Evolutionary conservation across 352 stramenopile genomes (phyloP), one percentile per base, ranked within the genome.

Genomic region (Pythium periplocum): DNA sequence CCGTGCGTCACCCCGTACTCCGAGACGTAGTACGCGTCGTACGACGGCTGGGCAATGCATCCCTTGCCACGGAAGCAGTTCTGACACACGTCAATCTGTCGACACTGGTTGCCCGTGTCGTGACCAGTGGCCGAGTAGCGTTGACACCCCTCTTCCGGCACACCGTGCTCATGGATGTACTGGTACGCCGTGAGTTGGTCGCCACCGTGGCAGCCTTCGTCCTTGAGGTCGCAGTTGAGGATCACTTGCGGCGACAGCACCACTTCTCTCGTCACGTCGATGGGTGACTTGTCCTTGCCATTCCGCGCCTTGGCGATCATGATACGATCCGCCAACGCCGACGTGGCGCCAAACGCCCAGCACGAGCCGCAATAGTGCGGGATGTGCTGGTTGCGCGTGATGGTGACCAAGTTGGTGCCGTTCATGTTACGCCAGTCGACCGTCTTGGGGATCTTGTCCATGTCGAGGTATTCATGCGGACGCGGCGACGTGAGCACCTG

Each of bases 71-170:
- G 71, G 52, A 80, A 56, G 68, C 96, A 99, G 52, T 97, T 98
- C 57, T 92, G 79, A 69, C 95, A 98, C 17, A 95, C 84, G 63
- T 98, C 96, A 34, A 90, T 83, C 26, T 69, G 63, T 30, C 59
- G 83, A 70, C 93, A 98, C 40, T 68, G 78, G 59, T 93, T 90
- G 51, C 86, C 81, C 51, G 90, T 97, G 51, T 97, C 96, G 52
- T 91, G 78, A 26, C 86, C 81, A 40, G 87, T 96, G 3, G 96
- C 96, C 37, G 87, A 57, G 70, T 99, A 99, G 3, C 87, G 78
- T 64, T 97, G 87, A 61, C 94, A 98, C 6, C 94, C 95, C 71
- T 99, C 95, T 55, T 97, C 96, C 0, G 94, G 93, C 36, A 98
- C 83, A 12, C 83, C 87, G 34, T 96, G 80, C 53, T 98, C 65